Evolutionary conservation across 768 basidiomycete species (phyloP), one percentile per base, ranked within the genome.

Genomic region (Kwoniella botswanensis): DNA sequence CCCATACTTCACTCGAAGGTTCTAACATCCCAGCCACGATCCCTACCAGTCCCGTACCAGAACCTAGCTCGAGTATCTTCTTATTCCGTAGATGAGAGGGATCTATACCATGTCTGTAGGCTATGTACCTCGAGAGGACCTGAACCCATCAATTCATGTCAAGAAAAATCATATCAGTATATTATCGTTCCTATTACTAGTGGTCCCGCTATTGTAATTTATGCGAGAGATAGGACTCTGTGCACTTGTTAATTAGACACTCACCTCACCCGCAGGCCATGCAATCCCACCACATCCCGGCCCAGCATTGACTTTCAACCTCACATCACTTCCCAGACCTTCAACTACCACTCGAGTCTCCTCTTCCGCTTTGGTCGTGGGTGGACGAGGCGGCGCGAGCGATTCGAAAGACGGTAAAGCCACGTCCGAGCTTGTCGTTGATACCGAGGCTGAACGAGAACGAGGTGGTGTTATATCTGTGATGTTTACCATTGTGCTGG

Each of bases 41-140:
- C 10, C 94, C 94, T n/a, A 96, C 93, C 24, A 98, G 86, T 18
- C 94, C 94, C 3, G 94, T 98, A 1, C 94, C 94, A 74, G 91
- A 91, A 4, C 94, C 94, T 2, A 98, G 87, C 79, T 98, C 94
- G 18, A 97, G 80, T 13, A 95, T 84, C 41, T 80, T 87, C 82
- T 87, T 89, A 58, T 87, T 87, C 29, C 84, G 71, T 35, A 95
- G 84, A 59, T 86, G 87, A 0, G 88, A 88, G 0, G 72, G 67
- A 29, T 74, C 67, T 4, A 63, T 50, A 1, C 42, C 59, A 65
- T 82, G 73, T 57, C 87, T 86, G 56, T 88, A 86, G 18, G 89
- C 85, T 43, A 97, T 85, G 82, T 95, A 94, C 55, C 85, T 87
- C 11, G 92, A 88, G 6, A 97, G 86, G 41, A 94, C 90, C 93